Base-by-base conservation (phyloP, 805 yeast genomes). In the Ogataea pilisensis region DNA sequence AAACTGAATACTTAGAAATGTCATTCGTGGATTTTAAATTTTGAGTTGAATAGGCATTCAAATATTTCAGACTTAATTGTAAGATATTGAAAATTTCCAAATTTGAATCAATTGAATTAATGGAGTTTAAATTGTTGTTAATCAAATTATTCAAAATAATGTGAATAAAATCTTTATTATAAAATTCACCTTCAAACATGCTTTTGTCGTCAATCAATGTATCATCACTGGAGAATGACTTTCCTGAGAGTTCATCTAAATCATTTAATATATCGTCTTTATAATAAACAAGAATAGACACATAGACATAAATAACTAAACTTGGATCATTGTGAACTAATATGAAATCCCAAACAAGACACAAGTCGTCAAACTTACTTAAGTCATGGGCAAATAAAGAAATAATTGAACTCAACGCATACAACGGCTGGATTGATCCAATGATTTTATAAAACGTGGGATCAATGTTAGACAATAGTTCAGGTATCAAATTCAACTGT, bases 371-470 rank as follows among this genome's bases (percentile, higher is more conserved):
- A 35, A 73, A 63, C 26, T 70, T 67, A 33, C 67, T 63, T 16
- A 76, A 48, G 44, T 87, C 89, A 63, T 90, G 97, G 8, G 91
- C 68, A 57, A 81, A 87, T 34, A 86, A 51, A 1, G 98, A 88
- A 27, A 91, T 68, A 1, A 91, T 65, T 1, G 91, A 75, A 16
- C 96, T 84, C 13, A 93, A 61, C 0, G 88, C 84, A 54, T 78
- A 90, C 39, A 72, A 72, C 2, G 88, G 87, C 43, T 72, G 69
- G 7, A 70, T 42, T 3, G 64, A 44, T 14, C 62, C 66, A 12
- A 79, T 68, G 16, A 73, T 51, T 3, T 60, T 57, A 36, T 63
- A 69, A 7, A 79, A 55, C 3, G 59, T 49, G 4, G 55, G 59
- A 49, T 87, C 95, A 2, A 69, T 62, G 2, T 53, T 49, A 20